phyloP scores from a whole-genome alignment of 1,284 basidiomycete species.

The Taiwanofungus camphoratus region DNA sequence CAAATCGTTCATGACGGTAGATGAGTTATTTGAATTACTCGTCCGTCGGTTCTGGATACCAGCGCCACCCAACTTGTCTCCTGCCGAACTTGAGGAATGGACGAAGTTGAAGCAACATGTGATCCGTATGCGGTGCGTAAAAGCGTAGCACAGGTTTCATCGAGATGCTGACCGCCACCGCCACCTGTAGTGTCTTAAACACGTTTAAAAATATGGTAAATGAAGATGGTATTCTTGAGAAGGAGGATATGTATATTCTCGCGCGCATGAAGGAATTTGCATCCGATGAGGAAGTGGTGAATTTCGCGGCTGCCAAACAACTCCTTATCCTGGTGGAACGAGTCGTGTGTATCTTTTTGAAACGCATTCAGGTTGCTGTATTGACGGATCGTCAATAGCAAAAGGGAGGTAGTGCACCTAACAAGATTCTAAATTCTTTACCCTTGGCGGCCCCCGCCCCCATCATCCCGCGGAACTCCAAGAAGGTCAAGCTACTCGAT shows the following conservation, averaged over 20 bases:
- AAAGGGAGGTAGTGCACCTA: conserved; percentile 49
- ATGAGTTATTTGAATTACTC: conserved; percentile 85
- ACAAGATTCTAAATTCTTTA: conserved; percentile 39
- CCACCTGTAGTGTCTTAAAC: conserved; percentile 63
- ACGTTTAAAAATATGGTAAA: conserved; percentile 78
- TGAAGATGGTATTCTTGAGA: conserved; percentile 77
- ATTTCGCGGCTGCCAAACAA: conserved; percentile 66
- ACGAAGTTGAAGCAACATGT: conserved; percentile 83
- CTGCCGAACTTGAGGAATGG: conserved; percentile 77
- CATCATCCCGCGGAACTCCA: conserved; percentile 68
- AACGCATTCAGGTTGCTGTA: conserved; percentile 1
- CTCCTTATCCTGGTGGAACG: conserved; percentile 70
- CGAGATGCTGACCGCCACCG: not conserved
- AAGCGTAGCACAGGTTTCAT: not conserved
- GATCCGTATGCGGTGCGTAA: conserved; percentile 76
- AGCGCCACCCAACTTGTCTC: conserved; percentile 65
- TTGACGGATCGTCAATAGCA: conserved; percentile 31
- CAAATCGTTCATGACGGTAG: conserved; percentile 88
- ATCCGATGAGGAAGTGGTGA: conserved; percentile 56
- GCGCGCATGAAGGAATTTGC: conserved; percentile 77
- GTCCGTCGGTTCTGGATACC: conserved; percentile 79
- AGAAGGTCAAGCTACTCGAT: conserved; percentile 81
- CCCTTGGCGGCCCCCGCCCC: conserved; percentile 61
- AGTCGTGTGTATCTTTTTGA: conserved; percentile 46
- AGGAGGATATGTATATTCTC: conserved; percentile 75